Percentiles rank a stretch among this genome's conserved stretches.
Conservation (phyloP, 805 yeast species). For the Lachancea fermentati region DNA sequence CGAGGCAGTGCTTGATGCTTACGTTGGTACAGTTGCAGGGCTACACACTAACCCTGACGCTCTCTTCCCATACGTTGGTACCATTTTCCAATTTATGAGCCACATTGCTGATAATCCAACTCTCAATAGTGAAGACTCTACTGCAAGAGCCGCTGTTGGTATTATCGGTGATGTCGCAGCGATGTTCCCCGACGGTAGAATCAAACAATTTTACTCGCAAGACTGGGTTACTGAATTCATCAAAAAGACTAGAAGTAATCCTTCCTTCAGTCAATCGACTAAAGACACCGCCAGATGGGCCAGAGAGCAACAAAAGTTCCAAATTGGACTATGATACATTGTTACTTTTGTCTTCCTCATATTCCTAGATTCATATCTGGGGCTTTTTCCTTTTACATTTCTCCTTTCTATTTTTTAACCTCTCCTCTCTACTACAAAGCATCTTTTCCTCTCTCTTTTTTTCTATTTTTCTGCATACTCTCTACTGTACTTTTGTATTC, state of each 20-base stretch:
- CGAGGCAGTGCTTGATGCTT: conserved; percentile 91
- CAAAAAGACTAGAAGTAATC: conserved; percentile 62
- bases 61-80: conserved; percentile 57
- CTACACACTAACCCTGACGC: conserved; percentile 61
- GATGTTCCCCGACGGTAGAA: conserved; percentile 74
- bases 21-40: conserved; percentile 95
- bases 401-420: neutral
- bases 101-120: conserved; percentile 53
- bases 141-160: conserved; percentile 82
- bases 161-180: conserved; percentile 88
- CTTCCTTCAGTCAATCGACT: conserved; percentile 57
- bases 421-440: conserved; percentile 2
- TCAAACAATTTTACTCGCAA: conserved; percentile 58
- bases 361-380: conserved; percentile 4
- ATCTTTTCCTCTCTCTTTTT: conserved; percentile 5
- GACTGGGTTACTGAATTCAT: conserved; percentile 79
- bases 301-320: conserved; percentile 53
- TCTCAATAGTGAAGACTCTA: conserved; percentile 58
- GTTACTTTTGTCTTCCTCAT: conserved; percentile 1
- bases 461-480: conserved; percentile 4
- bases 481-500: conserved; percentile 13
- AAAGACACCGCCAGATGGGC: conserved; percentile 98
- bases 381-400: neutral
- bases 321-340: conserved; percentile 22
- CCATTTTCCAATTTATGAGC: conserved; percentile 66